A percentile compares a stretch with the other conserved stretches of the same genome.
phyloP scores from a whole-genome alignment of 2,329 filamentous ascomycete species.

The Penicillium polonicum region DNA sequence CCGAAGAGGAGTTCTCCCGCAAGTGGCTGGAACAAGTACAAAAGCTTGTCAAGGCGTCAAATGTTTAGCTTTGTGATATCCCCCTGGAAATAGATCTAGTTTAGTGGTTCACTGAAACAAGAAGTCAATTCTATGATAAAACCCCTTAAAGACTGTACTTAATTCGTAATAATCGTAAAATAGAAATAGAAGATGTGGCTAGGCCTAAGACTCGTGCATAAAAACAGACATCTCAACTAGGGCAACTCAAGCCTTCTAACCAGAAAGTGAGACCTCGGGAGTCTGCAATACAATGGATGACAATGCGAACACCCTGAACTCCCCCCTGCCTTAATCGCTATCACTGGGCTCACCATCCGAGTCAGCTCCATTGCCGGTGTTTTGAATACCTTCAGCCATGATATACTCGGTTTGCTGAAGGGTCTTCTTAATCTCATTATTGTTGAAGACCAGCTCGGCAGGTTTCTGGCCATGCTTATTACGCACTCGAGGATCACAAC shows the following conservation, averaged over 20 bases:
- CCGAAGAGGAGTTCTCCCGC: constrained; percentile 77
- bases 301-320: not conserved
- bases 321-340: constrained; percentile 33
- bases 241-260: not conserved
- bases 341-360: constrained; percentile 43
- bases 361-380: constrained; percentile 33
- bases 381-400: constrained; percentile 45
- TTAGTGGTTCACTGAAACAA: not conserved
- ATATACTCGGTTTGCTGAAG: constrained; percentile 50
- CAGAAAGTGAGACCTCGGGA: not conserved
- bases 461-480: constrained; percentile 51
- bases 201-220: constrained; percentile 17
- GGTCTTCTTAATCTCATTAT: constrained; percentile 41
- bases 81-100: constrained; percentile 6
- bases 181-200: constrained; percentile 11
- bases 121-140: not conserved
- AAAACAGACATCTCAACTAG: constrained; percentile 9
- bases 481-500: constrained; percentile 48
- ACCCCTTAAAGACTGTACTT: not conserved
- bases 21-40: constrained; percentile 77
- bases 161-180: constrained; percentile 23
- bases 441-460: constrained; percentile 45
- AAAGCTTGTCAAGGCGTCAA: constrained; percentile 57
- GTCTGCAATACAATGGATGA: constrained; percentile 1
- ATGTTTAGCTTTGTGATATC: constrained; percentile 9